Conservation (phyloP, 768 basidiomycete genomes). For the Gloeopeniophorella convolvens region DNA sequence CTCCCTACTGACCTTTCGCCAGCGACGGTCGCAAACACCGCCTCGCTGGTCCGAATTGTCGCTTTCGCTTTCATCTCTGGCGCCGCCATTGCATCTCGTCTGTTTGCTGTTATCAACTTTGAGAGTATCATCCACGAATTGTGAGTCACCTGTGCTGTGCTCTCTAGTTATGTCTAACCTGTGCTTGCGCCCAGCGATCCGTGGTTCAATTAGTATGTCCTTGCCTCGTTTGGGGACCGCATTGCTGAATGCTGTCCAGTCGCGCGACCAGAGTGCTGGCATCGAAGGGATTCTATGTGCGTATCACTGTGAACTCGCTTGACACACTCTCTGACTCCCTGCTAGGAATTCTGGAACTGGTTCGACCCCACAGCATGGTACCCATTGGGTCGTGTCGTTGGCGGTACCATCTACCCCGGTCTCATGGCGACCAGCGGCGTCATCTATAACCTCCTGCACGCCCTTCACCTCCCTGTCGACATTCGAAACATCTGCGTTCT, state of each 20-base stretch:
- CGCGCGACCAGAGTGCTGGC: slow-evolving; percentile 91
- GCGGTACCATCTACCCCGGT: slow-evolving; percentile 97
- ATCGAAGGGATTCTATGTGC: slow-evolving; percentile 90
- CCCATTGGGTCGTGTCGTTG: slow-evolving; percentile 95
- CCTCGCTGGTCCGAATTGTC: slow-evolving; percentile 84
- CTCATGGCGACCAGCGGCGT: slow-evolving; percentile 97
- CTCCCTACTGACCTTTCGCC: slow-evolving; percentile 66
- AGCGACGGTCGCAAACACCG: slow-evolving; percentile 75
- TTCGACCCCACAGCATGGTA: slow-evolving; percentile 99
- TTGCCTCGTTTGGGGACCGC: not conserved
- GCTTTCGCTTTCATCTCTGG: slow-evolving; percentile 87
- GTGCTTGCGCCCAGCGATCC: slow-evolving; percentile 57
- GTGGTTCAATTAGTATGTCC: slow-evolving; percentile 97
- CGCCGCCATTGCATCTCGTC: slow-evolving; percentile 90
- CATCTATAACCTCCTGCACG: slow-evolving; percentile 88
- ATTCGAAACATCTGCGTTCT: slow-evolving; percentile 96
- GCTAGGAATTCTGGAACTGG: slow-evolving; percentile 99
- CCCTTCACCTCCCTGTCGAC: slow-evolving; percentile 90
- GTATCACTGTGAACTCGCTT: slow-evolving; percentile 26
- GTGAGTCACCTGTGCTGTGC: slow-evolving; percentile 41
- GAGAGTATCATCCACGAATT: slow-evolving; percentile 99
- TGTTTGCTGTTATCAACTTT: slow-evolving; percentile 96
- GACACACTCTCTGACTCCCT: slow-evolving; percentile 10
- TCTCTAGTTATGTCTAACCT: not conserved
- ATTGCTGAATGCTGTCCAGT: slow-evolving; percentile 35